Percentiles rank a stretch among this genome's conserved stretches.
Evolutionary conservation across 768 basidiomycete species (phyloP).

Genomic region (Mycena crocata): DNA sequence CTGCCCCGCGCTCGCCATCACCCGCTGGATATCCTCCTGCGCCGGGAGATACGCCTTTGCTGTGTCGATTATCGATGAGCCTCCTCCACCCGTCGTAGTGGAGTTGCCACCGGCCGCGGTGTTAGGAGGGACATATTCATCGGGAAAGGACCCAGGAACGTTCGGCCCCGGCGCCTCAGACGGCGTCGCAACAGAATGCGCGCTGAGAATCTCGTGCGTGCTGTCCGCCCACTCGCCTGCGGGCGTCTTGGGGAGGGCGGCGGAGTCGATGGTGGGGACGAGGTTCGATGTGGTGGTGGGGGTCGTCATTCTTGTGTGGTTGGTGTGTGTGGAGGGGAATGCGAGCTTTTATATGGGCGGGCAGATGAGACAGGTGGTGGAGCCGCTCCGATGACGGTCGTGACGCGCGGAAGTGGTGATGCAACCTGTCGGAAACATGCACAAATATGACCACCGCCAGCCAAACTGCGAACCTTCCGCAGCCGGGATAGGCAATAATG

Average conservation of each 20-base stretch:
- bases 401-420: too few relatives aligned
- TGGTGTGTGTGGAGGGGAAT: too few relatives aligned
- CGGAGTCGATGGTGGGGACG: background rate
- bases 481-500: too few relatives aligned
- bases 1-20: constrained; percentile 24
- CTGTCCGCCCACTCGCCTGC: background rate
- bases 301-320: too few relatives aligned
- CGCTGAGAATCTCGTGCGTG: background rate
- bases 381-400: too few relatives aligned
- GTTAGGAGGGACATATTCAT: background rate
- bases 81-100: too few relatives aligned
- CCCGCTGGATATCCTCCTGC: constrained; percentile 20
- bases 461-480: too few relatives aligned
- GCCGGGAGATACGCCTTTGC: constrained; percentile 6
- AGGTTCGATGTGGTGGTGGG: background rate
- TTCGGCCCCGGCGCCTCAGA: background rate
- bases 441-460: too few relatives aligned
- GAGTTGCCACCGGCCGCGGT: background rate
- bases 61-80: background rate
- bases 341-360: too few relatives aligned
- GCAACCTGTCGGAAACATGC: too few relatives aligned
- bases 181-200: background rate
- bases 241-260: constrained; percentile 6
- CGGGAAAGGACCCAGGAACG: constrained; percentile 3
- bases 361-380: too few relatives aligned